Conservation (phyloP, 306 rosid genomes). For the Castanea sativa region DNA sequence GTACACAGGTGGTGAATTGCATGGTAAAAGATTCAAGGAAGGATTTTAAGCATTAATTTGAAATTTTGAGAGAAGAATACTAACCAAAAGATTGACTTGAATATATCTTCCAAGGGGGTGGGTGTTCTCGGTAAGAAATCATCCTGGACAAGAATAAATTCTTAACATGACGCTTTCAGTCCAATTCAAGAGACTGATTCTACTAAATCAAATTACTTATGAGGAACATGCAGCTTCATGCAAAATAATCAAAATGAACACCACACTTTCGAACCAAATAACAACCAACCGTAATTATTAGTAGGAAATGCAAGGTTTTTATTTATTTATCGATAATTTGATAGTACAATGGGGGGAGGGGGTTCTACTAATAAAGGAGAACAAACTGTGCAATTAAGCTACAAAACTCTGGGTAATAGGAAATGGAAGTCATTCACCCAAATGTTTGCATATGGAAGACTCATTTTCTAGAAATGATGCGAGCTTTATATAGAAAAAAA, state of each 20-base stretch:
- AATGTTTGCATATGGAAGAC: background rate
- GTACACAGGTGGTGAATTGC: background rate
- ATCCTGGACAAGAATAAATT: slow-evolving; percentile 47
- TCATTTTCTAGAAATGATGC: background rate
- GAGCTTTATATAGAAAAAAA: background rate
- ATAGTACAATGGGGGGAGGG: no score
- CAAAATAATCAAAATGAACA: background rate
- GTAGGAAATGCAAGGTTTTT: background rate
- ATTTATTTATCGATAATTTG: no score
- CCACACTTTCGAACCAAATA: background rate
- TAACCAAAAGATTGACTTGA: slow-evolving; percentile 87
- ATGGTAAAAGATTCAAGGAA: background rate
- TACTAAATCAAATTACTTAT: background rate
- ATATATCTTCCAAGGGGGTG: slow-evolving; percentile 91
- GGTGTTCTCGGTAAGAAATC: slow-evolving; percentile 97
- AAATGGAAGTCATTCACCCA: background rate
- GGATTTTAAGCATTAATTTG: background rate
- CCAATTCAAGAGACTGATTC: background rate
- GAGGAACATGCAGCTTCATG: background rate
- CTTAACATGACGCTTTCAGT: slow-evolving; percentile 9
- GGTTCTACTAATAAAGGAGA: no score
- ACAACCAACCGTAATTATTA: background rate
- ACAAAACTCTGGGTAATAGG: background rate
- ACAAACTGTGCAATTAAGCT: no score
- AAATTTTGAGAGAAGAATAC: slow-evolving; percentile 25